Percentiles rank a stretch among this genome's conserved stretches.
Evolutionary conservation across 345 rosid genomes (phyloP).

Genomic region (Mercurialis annua): DNA sequence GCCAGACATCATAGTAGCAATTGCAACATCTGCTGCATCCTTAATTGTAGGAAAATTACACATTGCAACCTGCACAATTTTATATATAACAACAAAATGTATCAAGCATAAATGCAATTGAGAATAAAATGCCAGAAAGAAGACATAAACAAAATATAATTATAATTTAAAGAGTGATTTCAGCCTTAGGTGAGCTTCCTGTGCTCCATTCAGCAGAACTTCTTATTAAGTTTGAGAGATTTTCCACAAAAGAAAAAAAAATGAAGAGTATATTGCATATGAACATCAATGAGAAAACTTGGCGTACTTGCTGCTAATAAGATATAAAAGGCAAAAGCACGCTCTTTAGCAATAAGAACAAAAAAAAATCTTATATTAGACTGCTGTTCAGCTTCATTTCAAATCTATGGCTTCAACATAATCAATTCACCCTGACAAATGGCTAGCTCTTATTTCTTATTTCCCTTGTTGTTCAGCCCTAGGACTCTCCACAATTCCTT

Average conservation of each 20-base stretch:
- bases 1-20: constrained; percentile 79
- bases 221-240: neutral
- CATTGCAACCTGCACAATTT: constrained; percentile 73
- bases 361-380: neutral
- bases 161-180: neutral
- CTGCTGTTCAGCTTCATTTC: neutral
- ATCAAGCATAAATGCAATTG: neutral
- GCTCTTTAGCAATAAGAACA: no score
- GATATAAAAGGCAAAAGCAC: neutral
- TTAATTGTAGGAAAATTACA: constrained; percentile 87
- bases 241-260: neutral
- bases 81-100: constrained; percentile 6
- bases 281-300: neutral
- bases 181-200: neutral
- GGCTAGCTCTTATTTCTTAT: no score
- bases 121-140: neutral
- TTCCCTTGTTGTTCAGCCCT: no score
- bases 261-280: neutral
- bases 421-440: no score
- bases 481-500: no score
- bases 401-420: no score
- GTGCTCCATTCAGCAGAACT: neutral
- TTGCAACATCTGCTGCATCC: constrained; percentile 98
- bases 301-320: neutral
- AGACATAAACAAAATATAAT: neutral